Conservation (phyloP, 805 yeast species). For the Candida khao-thaluensis region DNA sequence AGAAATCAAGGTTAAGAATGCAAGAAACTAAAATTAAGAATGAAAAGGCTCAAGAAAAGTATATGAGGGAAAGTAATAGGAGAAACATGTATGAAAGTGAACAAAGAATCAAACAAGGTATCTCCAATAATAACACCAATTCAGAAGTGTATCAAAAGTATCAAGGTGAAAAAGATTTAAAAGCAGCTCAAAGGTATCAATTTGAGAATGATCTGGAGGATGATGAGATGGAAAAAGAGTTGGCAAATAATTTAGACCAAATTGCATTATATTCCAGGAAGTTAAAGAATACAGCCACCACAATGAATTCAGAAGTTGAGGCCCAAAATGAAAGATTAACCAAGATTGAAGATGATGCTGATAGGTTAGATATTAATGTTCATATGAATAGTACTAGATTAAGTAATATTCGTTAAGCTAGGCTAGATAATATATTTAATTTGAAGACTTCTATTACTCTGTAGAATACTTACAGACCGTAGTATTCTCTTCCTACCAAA, state of each 20-base stretch:
- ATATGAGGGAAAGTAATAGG: conserved; percentile 59
- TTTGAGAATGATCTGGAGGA: conserved; percentile 92
- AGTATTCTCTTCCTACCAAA: too few relatives aligned
- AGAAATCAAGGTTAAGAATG: conserved; percentile 68
- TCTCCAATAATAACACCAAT: conserved; percentile 41
- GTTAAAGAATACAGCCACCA: conserved; percentile 67
- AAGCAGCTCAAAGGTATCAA: conserved; percentile 67
- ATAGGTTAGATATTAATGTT: conserved; percentile 77
- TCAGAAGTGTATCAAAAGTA: conserved; percentile 45
- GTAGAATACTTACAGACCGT: too few relatives aligned
- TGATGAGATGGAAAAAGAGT: conserved; percentile 86
- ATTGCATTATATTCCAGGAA: conserved; percentile 67
- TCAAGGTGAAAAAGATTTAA: conserved; percentile 50
- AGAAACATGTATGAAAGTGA: conserved; percentile 61
- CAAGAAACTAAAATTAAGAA: conserved; percentile 68
- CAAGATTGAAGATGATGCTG: conserved; percentile 80
- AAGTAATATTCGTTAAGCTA: conserved; percentile 40
- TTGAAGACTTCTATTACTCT: too few relatives aligned
- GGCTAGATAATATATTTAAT: neutral
- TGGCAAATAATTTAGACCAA: conserved; percentile 79
- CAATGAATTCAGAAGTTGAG: conserved; percentile 74
- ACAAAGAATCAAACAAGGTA: conserved; percentile 63
- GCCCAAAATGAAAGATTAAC: conserved; percentile 73
- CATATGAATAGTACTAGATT: conserved; percentile 73
- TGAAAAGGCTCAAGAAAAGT: conserved; percentile 61